These are phyloP conservation scores for Saussurea involucrata DNA, from an alignment of 129 eudicot species.

Conservation along the genomic window DNA sequence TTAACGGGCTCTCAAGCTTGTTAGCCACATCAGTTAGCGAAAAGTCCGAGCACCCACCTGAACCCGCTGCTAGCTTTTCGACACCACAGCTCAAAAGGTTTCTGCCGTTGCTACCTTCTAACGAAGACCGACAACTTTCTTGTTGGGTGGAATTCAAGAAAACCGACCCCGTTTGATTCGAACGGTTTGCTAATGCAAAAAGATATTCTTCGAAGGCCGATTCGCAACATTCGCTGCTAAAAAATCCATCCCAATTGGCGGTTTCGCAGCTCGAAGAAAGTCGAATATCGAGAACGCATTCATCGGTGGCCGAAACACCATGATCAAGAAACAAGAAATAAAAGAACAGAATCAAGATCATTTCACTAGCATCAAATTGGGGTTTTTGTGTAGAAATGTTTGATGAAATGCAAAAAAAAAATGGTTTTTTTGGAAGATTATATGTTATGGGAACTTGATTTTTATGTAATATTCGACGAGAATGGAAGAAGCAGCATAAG, in stretches of 20 bases:
- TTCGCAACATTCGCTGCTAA: constrained; percentile 37
- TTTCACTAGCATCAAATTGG: background rate
- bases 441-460: background rate
- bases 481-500: constrained; percentile 30
- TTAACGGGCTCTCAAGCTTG: constrained; percentile 28
- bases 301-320: constrained; percentile 16
- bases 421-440: constrained; percentile 7
- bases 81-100: constrained; percentile 46
- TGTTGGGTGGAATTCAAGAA: constrained; percentile 51
- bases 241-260: constrained; percentile 57
- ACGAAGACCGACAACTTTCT: constrained; percentile 36
- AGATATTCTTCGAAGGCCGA: constrained; percentile 41
- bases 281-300: constrained; percentile 42
- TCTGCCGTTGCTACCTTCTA: constrained; percentile 27
- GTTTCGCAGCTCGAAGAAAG: constrained; percentile 30
- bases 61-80: constrained; percentile 55
- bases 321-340: constrained; percentile 10
- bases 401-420: background rate
- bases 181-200: constrained; percentile 36
- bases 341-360: background rate
- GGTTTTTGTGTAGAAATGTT: background rate
- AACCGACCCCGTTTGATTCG: constrained; percentile 51
- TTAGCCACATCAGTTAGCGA: constrained; percentile 43
- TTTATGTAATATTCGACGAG: constrained; percentile 20
- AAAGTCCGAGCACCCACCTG: constrained; percentile 61